Evolutionary conservation across 305 asterid genomes (phyloP).

Genomic region (Euphrasia arctica): DNA sequence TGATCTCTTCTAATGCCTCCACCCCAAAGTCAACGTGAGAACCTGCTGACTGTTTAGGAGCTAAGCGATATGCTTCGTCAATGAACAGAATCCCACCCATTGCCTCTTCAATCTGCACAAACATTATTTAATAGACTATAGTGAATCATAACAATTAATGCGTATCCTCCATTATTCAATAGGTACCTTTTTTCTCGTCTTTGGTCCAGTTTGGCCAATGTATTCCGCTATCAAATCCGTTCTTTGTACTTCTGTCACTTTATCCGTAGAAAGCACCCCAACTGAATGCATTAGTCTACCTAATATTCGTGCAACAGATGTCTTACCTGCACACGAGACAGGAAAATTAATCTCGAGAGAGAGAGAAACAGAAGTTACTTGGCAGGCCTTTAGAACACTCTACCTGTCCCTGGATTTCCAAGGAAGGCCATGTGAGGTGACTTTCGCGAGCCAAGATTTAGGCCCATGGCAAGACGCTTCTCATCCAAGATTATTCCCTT

Average conservation of each 20-base stretch:
- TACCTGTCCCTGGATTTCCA: constrained; percentile 91
- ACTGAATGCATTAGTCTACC: constrained; percentile 75
- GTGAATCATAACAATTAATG: neutral
- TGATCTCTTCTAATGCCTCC: constrained; percentile 89
- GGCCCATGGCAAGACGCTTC: constrained; percentile 77
- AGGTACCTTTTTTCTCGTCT: constrained; percentile 67
- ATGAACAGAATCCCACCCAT: constrained; percentile 81
- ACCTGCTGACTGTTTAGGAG: constrained; percentile 48
- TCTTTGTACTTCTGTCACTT: constrained; percentile 75
- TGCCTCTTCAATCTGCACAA: constrained; percentile 75
- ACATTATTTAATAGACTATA: neutral
- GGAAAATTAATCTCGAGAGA: neutral
- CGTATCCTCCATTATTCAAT: neutral
- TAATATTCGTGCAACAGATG: constrained; percentile 77
- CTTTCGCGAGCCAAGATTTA: constrained; percentile 75
- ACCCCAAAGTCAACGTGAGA: constrained; percentile 50
- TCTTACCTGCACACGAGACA: constrained; percentile 54
- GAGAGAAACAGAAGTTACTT: neutral
- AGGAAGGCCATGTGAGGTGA: constrained; percentile 96
- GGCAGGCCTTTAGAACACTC: neutral
- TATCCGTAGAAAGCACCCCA: constrained; percentile 65
- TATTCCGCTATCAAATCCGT: constrained; percentile 83
- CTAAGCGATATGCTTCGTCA: constrained; percentile 79
- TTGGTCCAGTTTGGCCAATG: constrained; percentile 89
- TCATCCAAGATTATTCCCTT: constrained; percentile 89